Conservation (phyloP, 2,329 filamentous ascomycete genomes). For the Leptographium flavum region DNA sequence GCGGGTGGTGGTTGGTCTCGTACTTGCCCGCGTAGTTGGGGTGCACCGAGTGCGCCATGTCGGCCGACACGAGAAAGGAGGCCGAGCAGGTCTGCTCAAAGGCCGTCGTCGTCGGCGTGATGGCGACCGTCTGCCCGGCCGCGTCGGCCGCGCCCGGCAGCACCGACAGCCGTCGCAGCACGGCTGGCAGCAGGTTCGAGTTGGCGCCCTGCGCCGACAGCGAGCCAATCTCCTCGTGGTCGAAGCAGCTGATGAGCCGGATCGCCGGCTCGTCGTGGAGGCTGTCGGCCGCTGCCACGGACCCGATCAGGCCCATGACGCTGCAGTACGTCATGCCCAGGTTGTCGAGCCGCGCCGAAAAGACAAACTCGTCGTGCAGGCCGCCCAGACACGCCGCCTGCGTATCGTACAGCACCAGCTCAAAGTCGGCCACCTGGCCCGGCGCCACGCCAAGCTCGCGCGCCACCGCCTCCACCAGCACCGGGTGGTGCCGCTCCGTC, state of each 20-base stretch:
- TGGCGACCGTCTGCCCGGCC: conserved; percentile 26
- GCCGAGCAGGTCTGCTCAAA: conserved; percentile 86
- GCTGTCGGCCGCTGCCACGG: conserved; percentile 46
- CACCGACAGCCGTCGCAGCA: conserved; percentile 74
- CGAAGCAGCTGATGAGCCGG: conserved; percentile 86
- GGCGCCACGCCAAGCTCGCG: conserved; percentile 58
- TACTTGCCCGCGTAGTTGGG: conserved; percentile 92
- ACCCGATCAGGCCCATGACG: conserved; percentile 71
- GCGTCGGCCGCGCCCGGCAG: conserved; percentile 31
- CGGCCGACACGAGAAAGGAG: conserved; percentile 88
- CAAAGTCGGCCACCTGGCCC: conserved; percentile 75
- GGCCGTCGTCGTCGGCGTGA: conserved; percentile 59
- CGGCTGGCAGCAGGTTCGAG: conserved; percentile 77
- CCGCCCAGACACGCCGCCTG: conserved; percentile 84
- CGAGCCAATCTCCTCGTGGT: conserved; percentile 95
- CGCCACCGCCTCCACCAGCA: conserved; percentile 74
- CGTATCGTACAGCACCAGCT: conserved; percentile 92
- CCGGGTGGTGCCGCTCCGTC: conserved; percentile 75
- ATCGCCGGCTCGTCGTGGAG: conserved; percentile 59
- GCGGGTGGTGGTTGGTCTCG: conserved; percentile 76
- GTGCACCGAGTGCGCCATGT: conserved; percentile 95
- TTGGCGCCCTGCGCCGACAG: conserved; percentile 85
- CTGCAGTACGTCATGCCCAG: conserved; percentile 93
- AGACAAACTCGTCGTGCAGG: conserved; percentile 86
- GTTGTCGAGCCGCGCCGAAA: conserved; percentile 91